phyloP scores from a whole-genome alignment of 805 yeast species.

The Debaryomyces castellii region DNA sequence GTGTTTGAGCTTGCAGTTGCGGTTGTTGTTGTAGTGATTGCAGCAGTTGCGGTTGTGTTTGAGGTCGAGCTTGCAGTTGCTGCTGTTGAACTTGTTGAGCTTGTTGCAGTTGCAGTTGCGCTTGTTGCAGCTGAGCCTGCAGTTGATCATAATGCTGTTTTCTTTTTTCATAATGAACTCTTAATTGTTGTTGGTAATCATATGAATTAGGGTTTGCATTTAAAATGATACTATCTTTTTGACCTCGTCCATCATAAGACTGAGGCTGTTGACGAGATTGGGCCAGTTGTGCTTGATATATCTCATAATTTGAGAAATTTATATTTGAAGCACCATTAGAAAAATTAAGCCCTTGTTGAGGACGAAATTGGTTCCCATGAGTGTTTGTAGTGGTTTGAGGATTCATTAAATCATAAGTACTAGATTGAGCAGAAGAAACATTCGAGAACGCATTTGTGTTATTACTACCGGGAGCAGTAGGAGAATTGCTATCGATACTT shows the following conservation, averaged over 20 bases:
- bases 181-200: slow-evolving; percentile 22
- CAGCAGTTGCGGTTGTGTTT: slow-evolving; percentile 11
- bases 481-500: neutral
- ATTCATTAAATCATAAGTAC: slow-evolving; percentile 21
- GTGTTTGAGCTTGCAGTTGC: slow-evolving; percentile 12
- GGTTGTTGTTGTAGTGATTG: slow-evolving; percentile 9
- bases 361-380: slow-evolving; percentile 23
- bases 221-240: slow-evolving; percentile 2
- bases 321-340: slow-evolving; percentile 14
- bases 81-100: no score
- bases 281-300: slow-evolving; percentile 12
- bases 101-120: slow-evolving; percentile 13
- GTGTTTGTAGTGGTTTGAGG: slow-evolving; percentile 11
- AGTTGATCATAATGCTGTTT: slow-evolving; percentile 16
- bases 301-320: slow-evolving; percentile 13
- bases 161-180: slow-evolving; percentile 25
- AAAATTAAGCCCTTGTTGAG: slow-evolving; percentile 26
- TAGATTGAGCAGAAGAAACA: slow-evolving; percentile 4
- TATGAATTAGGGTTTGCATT: slow-evolving; percentile 6
- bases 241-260: neutral
- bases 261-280: slow-evolving; percentile 6
- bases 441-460: slow-evolving; percentile 8
- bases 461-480: slow-evolving; percentile 4
- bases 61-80: no score
- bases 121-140: slow-evolving; percentile 9